These are phyloP conservation scores for Aquilaria malaccensis DNA, from an alignment of 345 rosid genomes.

Conservation along the genomic window DNA sequence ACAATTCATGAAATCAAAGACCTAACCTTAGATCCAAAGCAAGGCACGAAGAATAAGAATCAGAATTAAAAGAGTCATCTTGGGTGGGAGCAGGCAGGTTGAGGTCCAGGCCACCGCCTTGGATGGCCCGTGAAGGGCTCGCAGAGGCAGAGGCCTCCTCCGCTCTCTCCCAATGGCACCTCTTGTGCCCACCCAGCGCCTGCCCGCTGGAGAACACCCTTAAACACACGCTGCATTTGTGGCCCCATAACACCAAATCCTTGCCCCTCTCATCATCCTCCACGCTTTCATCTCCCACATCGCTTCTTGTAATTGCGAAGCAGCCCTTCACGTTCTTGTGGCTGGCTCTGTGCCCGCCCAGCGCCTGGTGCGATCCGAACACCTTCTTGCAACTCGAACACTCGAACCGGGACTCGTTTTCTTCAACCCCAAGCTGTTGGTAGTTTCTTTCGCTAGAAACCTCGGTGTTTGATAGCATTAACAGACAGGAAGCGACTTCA, in stretches of 20 bases:
- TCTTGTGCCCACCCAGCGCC: conserved; percentile 76
- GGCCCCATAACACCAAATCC: conserved; percentile 26
- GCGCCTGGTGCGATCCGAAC: conserved; percentile 78
- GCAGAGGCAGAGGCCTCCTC: conserved; percentile 25
- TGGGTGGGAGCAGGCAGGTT: conserved; percentile 55
- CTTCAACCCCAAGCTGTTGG: conserved; percentile 7
- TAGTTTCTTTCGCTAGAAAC: conserved; percentile 2
- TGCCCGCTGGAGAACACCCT: conserved; percentile 65
- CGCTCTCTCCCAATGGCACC: conserved; percentile 67
- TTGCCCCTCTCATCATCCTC: conserved; percentile 17
- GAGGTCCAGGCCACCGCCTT: conserved; percentile 42
- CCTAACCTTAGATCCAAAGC: conserved; percentile 72
- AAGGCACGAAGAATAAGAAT: conserved; percentile 6
- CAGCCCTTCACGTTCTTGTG: conserved; percentile 86
- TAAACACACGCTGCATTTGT: conserved; percentile 54
- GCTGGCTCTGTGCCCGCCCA: conserved; percentile 87
- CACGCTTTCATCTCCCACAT: conserved; percentile 12
- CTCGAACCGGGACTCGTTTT: conserved; percentile 34
- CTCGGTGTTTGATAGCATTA: conserved; percentile 37
- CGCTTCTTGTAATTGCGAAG: conserved; percentile 46
- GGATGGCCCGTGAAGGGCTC: conserved; percentile 11
- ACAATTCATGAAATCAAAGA: conserved; percentile 22
- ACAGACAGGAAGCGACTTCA: conserved; percentile 63
- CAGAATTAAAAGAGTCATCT: not conserved
- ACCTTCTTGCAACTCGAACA: conserved; percentile 84